Base-by-base conservation (phyloP, 2,329 filamentous ascomycete species). In the Pseudonectria foliicola region DNA sequence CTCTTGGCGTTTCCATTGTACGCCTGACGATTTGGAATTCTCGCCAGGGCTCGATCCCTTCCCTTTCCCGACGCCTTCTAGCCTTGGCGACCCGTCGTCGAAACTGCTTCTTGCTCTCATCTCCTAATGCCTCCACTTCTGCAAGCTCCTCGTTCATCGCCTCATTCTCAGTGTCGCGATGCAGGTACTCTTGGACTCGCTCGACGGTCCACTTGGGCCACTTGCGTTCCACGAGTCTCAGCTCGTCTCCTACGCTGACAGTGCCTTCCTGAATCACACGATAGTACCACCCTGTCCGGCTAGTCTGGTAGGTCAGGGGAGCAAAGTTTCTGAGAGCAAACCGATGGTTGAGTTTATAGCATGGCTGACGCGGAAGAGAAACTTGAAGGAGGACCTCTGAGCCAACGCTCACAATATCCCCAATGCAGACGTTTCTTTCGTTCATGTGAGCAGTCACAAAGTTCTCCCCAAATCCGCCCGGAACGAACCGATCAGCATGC, bases 331-430 rank as follows among this genome's bases (percentile, higher is more conserved):
- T 75, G 8, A 80, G 59, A 24, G 71, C 66, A 53, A 83, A 83
- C 2, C 78, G 74, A 46, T 82, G 77, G 50, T 82, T 83, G 7
- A 83, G 66, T 51, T 82, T 83, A 60, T 73, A 82, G 59, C 79
- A 82, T 8, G 79, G 79, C 44, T 77, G 71, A 12, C 79, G 67
- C 1, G 78, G 78, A 15, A 80, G 59, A 42, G 68, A 73, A 15
- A 82, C 71, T 45, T 82, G 72, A 0, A 81, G 62, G 3, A 75
- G 38, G 1, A 75, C 63, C 3, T 65, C 60, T 29, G 63, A 57
- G 0, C 70, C 68, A 7, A 81, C 65, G 0, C 66, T 60, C 13
- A 78, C 60, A 11, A 75, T 59, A 45, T 83, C 79, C 14, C 79
- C 78, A 33, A 83, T 77, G 54, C 78, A 82, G 1, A 82, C 60